Conservation (phyloP, 2,329 filamentous ascomycete species). For the Diaporthe ampelina region DNA sequence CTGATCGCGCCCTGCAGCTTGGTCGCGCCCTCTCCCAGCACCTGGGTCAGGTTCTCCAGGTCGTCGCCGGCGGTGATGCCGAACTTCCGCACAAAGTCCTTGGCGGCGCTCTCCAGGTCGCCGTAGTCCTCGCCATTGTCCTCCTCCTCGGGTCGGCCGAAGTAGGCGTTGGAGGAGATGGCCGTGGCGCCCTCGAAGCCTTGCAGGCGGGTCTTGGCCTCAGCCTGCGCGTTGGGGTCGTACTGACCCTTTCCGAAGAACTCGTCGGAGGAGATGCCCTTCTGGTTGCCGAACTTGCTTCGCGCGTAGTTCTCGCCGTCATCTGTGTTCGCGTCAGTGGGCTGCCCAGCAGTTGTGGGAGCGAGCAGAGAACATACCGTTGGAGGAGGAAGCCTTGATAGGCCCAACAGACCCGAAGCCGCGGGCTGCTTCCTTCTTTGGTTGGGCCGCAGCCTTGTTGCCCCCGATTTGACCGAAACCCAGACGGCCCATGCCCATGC, state of each 20-base stretch:
- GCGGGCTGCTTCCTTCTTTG: constrained; percentile 76
- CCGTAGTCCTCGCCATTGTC: constrained; percentile 81
- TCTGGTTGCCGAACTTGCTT: constrained; percentile 90
- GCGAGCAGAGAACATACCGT: constrained; percentile 66
- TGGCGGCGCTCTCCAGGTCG: constrained; percentile 91
- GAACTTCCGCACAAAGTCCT: constrained; percentile 95
- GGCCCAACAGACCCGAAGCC: constrained; percentile 89
- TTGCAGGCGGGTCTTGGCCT: constrained; percentile 89
- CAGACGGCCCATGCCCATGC: constrained; percentile 87
- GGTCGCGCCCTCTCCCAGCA: constrained; percentile 87
- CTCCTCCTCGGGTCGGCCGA: constrained; percentile 88
- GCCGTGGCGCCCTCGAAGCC: constrained; percentile 93
- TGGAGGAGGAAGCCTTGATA: constrained; percentile 73
- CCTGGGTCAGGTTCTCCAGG: constrained; percentile 87
- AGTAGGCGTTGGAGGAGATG: constrained; percentile 98
- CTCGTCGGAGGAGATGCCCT: constrained; percentile 97
- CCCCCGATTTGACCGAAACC: constrained; percentile 90
- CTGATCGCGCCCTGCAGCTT: constrained; percentile 84
- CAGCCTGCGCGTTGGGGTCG: constrained; percentile 83
- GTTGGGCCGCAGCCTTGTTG: constrained; percentile 66
- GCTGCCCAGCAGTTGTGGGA: constrained; percentile 1
- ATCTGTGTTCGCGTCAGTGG: constrained; percentile 58
- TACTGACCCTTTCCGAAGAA: constrained; percentile 95
- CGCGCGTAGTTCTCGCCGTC: constrained; percentile 88
- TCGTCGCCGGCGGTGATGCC: constrained; percentile 97